Conservation (phyloP, 768 basidiomycete species). For the Auricularia cornea region DNA sequence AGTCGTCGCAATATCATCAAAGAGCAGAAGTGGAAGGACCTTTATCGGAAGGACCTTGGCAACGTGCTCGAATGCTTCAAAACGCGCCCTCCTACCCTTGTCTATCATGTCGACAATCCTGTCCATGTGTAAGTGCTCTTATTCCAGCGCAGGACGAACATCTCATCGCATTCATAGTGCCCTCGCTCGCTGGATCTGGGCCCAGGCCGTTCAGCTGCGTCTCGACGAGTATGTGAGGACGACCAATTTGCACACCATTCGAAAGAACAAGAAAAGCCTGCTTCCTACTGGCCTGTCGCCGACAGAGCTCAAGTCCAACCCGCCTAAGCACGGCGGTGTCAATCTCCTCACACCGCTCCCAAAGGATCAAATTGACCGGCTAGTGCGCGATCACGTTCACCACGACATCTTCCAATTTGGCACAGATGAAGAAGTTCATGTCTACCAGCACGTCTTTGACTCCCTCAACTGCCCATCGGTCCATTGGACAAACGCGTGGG, state of each 20-base stretch:
- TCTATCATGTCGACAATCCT: background rate
- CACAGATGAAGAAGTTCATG: background rate
- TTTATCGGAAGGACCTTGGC: background rate
- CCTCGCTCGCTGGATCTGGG: background rate
- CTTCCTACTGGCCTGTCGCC: background rate
- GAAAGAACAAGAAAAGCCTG: background rate
- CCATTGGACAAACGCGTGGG: background rate
- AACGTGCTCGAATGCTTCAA: background rate
- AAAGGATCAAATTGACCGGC: background rate
- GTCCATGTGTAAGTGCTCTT: background rate
- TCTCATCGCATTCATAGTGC: background rate
- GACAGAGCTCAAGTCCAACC: background rate
- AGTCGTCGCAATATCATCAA: background rate
- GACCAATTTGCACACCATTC: background rate
- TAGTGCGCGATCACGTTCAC: background rate
- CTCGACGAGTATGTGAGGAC: background rate
- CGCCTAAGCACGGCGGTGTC: background rate
- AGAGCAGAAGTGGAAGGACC: background rate
- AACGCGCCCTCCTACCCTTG: background rate
- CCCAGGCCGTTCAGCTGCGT: background rate
- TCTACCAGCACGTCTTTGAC: background rate
- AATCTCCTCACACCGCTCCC: background rate
- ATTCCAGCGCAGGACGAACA: background rate
- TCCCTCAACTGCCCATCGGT: background rate
- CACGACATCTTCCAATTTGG: background rate